A percentile compares a stretch with the other conserved stretches of the same genome.
Evolutionary conservation across 805 yeast species (phyloP).

Genomic region (Ogataea philodendri): DNA sequence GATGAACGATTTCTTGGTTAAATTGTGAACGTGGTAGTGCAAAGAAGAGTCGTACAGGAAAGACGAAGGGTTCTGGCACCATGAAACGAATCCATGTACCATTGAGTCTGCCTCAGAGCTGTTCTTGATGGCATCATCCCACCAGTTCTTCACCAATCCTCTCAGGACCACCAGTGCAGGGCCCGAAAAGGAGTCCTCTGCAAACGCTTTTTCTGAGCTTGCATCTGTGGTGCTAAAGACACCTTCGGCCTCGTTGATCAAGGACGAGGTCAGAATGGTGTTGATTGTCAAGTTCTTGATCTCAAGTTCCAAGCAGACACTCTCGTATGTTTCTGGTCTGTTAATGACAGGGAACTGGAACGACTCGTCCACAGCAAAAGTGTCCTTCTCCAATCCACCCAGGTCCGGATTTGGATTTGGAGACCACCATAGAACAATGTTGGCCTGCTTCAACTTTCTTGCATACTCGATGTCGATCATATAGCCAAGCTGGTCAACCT

Average conservation of each 20-base stretch:
- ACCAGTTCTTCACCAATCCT: slow-evolving; percentile 80
- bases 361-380: slow-evolving; percentile 46
- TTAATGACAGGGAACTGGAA: slow-evolving; percentile 70
- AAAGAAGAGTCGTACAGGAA: slow-evolving; percentile 72
- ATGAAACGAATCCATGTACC: slow-evolving; percentile 74
- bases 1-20: slow-evolving; percentile 76
- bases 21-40: slow-evolving; percentile 82
- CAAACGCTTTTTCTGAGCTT: slow-evolving; percentile 43
- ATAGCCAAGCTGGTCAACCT: slow-evolving; percentile 71
- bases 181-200: slow-evolving; percentile 79
- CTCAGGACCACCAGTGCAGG: slow-evolving; percentile 71
- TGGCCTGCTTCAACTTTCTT: slow-evolving; percentile 60
- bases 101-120: slow-evolving; percentile 75
- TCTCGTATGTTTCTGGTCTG: slow-evolving; percentile 74
- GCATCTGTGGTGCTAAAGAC: slow-evolving; percentile 48
- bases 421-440: slow-evolving; percentile 93
- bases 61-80: slow-evolving; percentile 82
- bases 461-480: slow-evolving; percentile 87
- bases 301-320: slow-evolving; percentile 74
- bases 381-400: slow-evolving; percentile 77
- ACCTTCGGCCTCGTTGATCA: slow-evolving; percentile 87
- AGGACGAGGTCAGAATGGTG: slow-evolving; percentile 79
- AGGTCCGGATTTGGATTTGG: slow-evolving; percentile 73
- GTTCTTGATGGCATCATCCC: slow-evolving; percentile 80
- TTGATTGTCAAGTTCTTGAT: slow-evolving; percentile 80